phyloP scores from a whole-genome alignment of 192 early-diverging fungal genomes.

The Dissophora globulifera region DNA sequence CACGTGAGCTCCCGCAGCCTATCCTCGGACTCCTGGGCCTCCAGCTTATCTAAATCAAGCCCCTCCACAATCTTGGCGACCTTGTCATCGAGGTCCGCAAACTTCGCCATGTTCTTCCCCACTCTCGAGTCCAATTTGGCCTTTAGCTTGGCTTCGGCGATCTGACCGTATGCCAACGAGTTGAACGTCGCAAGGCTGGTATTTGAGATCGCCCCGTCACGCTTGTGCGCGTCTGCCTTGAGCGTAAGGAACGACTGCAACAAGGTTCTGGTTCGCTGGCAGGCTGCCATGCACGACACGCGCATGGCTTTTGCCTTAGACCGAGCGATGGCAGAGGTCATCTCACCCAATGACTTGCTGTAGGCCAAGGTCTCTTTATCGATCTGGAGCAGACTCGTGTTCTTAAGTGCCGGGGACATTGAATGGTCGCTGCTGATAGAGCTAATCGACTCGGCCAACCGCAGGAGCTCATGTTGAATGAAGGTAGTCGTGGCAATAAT shows the following conservation, averaged over 20 bases:
- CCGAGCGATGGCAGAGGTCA: conserved; percentile 11
- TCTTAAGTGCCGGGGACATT: conserved; percentile 17
- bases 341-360: conserved; percentile 15
- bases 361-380: conserved; percentile 35
- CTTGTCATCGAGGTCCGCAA: conserved; percentile 54
- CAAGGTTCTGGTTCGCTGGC: conserved; percentile 18
- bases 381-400: conserved; percentile 3
- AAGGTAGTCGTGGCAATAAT: conserved; percentile 27
- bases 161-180: conserved; percentile 53
- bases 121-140: conserved; percentile 49
- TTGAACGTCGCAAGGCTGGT: conserved; percentile 55
- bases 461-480: conserved; percentile 42
- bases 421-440: conserved; percentile 2
- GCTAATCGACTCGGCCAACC: conserved; percentile 38
- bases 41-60: conserved; percentile 47
- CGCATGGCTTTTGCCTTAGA: conserved; percentile 18
- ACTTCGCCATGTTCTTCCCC: conserved; percentile 44
- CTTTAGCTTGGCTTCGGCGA: conserved; percentile 49
- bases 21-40: conserved; percentile 40
- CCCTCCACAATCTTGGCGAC: conserved; percentile 30
- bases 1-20: conserved; percentile 42
- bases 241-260: conserved; percentile 40
- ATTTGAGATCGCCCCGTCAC: conserved; percentile 48
- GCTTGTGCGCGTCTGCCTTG: conserved; percentile 49
- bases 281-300: conserved; percentile 33